Evolutionary conservation across 1,284 basidiomycete genomes (phyloP), one percentile per base, ranked within the genome.

Genomic region (Exsudoporus floridanus): DNA sequence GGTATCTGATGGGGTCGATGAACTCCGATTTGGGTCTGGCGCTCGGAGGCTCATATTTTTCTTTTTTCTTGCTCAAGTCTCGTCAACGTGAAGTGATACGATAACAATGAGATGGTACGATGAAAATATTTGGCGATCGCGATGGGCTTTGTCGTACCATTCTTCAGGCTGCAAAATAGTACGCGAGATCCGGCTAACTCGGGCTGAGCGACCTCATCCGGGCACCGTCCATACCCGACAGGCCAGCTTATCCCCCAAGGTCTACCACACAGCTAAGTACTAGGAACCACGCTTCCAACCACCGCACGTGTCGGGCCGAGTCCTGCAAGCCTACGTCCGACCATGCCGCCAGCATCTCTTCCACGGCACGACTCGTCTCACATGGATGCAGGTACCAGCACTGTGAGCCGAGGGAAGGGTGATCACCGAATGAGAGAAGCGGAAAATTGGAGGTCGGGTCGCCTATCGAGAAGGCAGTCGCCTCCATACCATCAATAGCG

Each of bases 321-420:
- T 43, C 51, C 19, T 50, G 35, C 34, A 33, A n/a, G 16, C 37
- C 66, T 28, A 49, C 53, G 60, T 30, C 62, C 56, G 60, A 54
- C 31, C 73, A 62, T 55, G 82, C 84, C n/a, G 63, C 59, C 70
- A 88, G 66, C 31, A 94, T 70, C 70, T 92, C 90, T 23, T 73
- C 70, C 5, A 93, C 79, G 1, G 83, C 80, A 27, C 70, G 69
- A 7, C 77, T 76, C 4, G 86, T 89, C 66, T 89, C 84, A 65
- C 90, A 94, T 7, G 90, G 90, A 64, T 94, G 90, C 37, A 94
- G 72, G 65, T 86, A 91, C 90, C 90, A 94, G 50, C 81, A 84
- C 12, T 86, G 84, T 8, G 74, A 82, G 16, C 82, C 84, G 18
- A 87, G 73, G 3, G 77, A 82, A 0, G 90, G 91, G 63, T 93